These are phyloP conservation scores for Salvia sclarea DNA, from an alignment of 305 asterid genomes.

Conservation along the genomic window DNA sequence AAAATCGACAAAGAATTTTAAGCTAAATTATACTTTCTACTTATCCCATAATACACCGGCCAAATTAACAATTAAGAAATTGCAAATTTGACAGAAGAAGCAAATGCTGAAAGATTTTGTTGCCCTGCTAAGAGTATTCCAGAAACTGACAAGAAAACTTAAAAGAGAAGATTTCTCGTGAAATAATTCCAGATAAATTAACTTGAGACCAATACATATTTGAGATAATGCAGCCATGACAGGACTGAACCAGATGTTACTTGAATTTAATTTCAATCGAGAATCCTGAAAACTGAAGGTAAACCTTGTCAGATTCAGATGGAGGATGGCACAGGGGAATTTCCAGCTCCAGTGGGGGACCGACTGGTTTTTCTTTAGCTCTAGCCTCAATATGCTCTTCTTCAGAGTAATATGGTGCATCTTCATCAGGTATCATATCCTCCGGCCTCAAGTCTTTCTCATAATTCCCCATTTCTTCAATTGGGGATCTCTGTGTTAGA, in stretches of 20 bases:
- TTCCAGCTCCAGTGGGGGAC: constrained; percentile 90
- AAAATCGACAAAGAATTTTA: background rate
- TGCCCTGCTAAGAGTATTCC: background rate
- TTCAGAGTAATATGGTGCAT: constrained; percentile 83
- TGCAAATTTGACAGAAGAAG: background rate
- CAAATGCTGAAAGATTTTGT: constrained; percentile 19
- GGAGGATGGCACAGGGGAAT: constrained; percentile 84
- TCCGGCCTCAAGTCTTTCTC: constrained; percentile 70
- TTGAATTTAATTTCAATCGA: background rate
- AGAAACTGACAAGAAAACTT: background rate
- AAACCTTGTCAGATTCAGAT: constrained; percentile 74
- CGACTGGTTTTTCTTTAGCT: constrained; percentile 79
- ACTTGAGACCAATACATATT: background rate
- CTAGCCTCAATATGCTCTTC: constrained; percentile 74
- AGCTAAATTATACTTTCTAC: background rate
- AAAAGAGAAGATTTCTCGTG: background rate
- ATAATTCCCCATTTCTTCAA: constrained; percentile 60
- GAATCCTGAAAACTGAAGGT: constrained; percentile 11
- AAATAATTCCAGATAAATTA: background rate
- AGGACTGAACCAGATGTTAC: background rate
- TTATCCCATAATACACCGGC: background rate
- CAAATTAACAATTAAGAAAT: background rate
- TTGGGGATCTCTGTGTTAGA: constrained; percentile 60
- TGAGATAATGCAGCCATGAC: background rate
- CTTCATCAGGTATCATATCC: constrained; percentile 87